These are phyloP conservation scores for Clitocybe nebularis DNA, from an alignment of 1,284 basidiomycete genomes.

Conservation along the genomic window DNA sequence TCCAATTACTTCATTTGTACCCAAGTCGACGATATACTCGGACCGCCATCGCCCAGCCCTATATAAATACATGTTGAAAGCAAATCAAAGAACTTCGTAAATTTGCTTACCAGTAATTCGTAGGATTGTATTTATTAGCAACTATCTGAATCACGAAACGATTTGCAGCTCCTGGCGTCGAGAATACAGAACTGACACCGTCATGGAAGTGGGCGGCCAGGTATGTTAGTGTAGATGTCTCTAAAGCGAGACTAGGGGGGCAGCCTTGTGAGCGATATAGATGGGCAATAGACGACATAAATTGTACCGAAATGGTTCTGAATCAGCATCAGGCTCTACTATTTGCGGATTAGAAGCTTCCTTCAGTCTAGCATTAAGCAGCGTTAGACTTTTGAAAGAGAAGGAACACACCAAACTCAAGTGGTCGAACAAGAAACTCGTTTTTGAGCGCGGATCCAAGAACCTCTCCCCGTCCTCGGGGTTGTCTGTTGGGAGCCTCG, in stretches of 20 bases:
- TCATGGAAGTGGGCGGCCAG: slow-evolving; percentile 74
- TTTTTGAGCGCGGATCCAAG: slow-evolving; percentile 75
- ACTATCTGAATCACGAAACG: slow-evolving; percentile 79
- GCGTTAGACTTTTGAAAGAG: slow-evolving; percentile 4
- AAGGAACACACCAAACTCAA: slow-evolving; percentile 60
- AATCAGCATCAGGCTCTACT: slow-evolving; percentile 56
- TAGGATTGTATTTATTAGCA: slow-evolving; percentile 89
- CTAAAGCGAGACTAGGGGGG: slow-evolving; percentile 56
- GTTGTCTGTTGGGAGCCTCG: slow-evolving; percentile 38
- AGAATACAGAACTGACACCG: slow-evolving; percentile 70
- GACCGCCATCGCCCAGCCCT: slow-evolving; percentile 94
- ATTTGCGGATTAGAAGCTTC: slow-evolving; percentile 71
- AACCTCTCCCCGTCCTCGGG: slow-evolving; percentile 61
- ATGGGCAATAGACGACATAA: background rate
- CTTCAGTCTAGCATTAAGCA: slow-evolving; percentile 34
- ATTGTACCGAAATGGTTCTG: slow-evolving; percentile 73
- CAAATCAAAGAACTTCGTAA: slow-evolving; percentile 6
- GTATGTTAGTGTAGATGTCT: slow-evolving; percentile 66
- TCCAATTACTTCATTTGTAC: slow-evolving; percentile 52
- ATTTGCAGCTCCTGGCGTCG: slow-evolving; percentile 37
- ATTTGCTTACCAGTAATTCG: slow-evolving; percentile 76
- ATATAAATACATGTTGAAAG: background rate
- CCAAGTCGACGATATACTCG: slow-evolving; percentile 64
- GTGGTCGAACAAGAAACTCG: slow-evolving; percentile 80
- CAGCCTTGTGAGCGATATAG: slow-evolving; percentile 3